These are phyloP conservation scores for slime mould (Dictyostelium discoideum) DNA, from an alignment of 78 protist species.

Conservation along the genomic window DNA sequence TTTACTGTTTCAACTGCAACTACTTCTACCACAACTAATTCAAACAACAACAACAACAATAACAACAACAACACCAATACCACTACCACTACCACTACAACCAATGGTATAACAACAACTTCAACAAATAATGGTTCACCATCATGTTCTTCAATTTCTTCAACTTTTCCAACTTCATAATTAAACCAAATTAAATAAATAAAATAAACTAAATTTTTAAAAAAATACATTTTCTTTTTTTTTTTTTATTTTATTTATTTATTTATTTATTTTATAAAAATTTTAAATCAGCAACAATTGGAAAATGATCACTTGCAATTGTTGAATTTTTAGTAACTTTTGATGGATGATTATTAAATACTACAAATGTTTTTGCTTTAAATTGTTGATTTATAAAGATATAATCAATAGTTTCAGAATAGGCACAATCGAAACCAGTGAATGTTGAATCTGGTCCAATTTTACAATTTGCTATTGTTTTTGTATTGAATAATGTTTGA, in stretches of 20 bases:
- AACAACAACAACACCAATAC: not conserved
- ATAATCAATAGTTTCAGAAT: constrained; percentile 4
- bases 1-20: not conserved
- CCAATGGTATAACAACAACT: not conserved
- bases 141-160: not conserved
- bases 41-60: not conserved
- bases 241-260: not conserved
- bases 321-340: not conserved
- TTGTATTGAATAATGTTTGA: constrained; percentile 8
- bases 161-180: not conserved
- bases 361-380: not conserved
- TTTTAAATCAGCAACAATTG: constrained; percentile 16
- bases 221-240: not conserved
- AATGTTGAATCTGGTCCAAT: constrained; percentile 51
- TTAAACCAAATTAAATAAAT: not conserved
- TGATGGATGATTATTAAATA: constrained; percentile 3
- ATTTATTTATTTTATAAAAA: not conserved
- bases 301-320: constrained; percentile 40
- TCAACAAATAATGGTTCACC: not conserved
- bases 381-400: constrained; percentile 12
- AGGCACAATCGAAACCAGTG: constrained; percentile 18
- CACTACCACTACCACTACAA: not conserved
- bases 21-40: not conserved
- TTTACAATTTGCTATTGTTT: not conserved
- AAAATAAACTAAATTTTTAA: not conserved